These are phyloP conservation scores for Cyberlindnera maritima DNA, from an alignment of 805 yeast species.

Conservation along the genomic window DNA sequence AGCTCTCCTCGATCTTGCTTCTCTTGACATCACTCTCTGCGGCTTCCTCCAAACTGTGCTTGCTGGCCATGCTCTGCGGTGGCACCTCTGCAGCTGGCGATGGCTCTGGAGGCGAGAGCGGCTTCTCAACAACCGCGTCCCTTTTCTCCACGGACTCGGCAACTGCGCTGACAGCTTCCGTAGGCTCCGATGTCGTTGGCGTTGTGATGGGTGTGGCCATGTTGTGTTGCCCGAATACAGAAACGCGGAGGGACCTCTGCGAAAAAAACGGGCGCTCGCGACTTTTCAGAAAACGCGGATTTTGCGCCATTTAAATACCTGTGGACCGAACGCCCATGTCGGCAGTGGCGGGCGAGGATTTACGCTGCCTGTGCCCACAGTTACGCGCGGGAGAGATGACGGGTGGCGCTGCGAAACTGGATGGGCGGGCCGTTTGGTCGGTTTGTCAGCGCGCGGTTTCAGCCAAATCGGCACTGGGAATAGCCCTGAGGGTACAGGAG, in stretches of 20 bases:
- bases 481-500: too few species aligned
- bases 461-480: too few species aligned
- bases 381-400: constrained; percentile 1
- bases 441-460: too few species aligned
- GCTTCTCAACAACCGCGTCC: constrained; percentile 12
- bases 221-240: constrained; percentile 1
- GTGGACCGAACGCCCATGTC: constrained; percentile 6
- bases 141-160: background rate
- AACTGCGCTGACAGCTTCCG: background rate
- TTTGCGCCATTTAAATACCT: constrained; percentile 18
- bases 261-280: background rate
- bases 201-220: constrained; percentile 16
- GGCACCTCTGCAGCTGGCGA: constrained; percentile 9
- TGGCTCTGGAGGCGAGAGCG: constrained; percentile 15
- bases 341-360: too few species aligned
- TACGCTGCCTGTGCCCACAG: background rate
- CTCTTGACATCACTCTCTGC: constrained; percentile 10
- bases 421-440: too few species aligned
- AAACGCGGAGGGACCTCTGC: too few species aligned
- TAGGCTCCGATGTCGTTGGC: constrained; percentile 10
- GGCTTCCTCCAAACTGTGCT: constrained; percentile 13
- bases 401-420: background rate
- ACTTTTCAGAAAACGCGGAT: constrained; percentile 8
- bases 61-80: background rate
- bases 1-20: constrained; percentile 6